Evolutionary conservation across 495 filamentous ascomycete species (phyloP).

Genomic region (Copromyces sp.): DNA sequence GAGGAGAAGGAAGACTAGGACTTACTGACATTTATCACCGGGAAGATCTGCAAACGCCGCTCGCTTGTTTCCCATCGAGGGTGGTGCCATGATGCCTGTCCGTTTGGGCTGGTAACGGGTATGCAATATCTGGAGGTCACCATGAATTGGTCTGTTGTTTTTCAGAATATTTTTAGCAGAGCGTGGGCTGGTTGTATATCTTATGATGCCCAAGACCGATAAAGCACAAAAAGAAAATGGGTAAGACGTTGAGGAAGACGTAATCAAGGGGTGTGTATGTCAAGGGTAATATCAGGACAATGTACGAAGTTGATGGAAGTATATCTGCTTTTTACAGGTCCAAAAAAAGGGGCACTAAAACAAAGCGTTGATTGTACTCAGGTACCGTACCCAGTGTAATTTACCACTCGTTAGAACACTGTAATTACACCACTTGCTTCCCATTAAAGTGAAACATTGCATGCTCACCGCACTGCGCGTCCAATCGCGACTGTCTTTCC

Average conservation of each 20-base stretch:
- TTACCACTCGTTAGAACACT: neutral
- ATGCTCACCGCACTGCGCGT: neutral
- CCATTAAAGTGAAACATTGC: neutral
- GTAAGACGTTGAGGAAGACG: neutral
- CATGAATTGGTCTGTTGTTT: neutral
- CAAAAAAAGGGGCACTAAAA: neutral
- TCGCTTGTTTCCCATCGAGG: neutral
- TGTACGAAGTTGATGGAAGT: neutral
- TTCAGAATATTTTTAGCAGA: neutral
- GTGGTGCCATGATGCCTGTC: neutral
- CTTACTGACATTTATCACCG: conserved; percentile 2
- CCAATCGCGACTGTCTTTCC: neutral
- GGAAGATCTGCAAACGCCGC: neutral
- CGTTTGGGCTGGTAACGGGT: neutral
- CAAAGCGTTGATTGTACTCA: neutral
- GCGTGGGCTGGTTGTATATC: neutral
- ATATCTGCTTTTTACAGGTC: neutral
- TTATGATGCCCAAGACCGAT: neutral
- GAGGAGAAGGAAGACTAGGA: conserved; percentile 9
- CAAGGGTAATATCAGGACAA: neutral
- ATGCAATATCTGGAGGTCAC: neutral
- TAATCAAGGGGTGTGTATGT: neutral
- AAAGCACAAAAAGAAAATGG: neutral
- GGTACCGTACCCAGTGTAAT: neutral
- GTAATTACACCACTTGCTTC: neutral